Evolutionary conservation across 352 stramenopile genomes (phyloP), one percentile per base, ranked within the genome.

Genomic region (Phytophthora idaei): DNA sequence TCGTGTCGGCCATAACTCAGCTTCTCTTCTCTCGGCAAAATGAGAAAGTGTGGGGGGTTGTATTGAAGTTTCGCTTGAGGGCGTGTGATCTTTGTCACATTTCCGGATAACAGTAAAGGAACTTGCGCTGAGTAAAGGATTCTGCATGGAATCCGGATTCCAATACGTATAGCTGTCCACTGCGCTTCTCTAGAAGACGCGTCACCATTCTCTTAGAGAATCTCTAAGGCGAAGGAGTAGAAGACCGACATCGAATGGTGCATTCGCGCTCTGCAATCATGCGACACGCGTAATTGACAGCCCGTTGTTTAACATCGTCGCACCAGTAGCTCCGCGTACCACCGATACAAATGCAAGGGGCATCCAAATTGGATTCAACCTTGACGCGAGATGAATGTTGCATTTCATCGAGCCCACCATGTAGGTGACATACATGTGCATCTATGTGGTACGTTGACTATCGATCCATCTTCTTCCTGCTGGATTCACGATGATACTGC

Each of bases 11-110:
- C 61, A 74, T 67, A 6, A 5, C 27, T 6, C 17, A 47, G 12
- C 15, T n/a, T 47, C 31, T 55, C 69, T 69, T 73, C 58, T 29
- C 21, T 21, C 21, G 21, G 59, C 50, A 57, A 21, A 73, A 55
- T 70, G 64, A 68, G 67, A 66, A 56, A 39, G n/a, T 56, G 56
- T 3, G 45, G 39, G 10, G 10, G 27, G 56, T 58, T 52, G 59
- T 49, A 14, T 67, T 67, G 60, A 67, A 67, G 50, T 67, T 66
- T 69, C n/a, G 14, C 0, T 11, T 64, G 50, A 12, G 45, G 52
- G 15, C 21, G 61, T 49, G 62, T 65, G 55, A 69, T 65, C 62
- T 70, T 70, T 70, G 56, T 70, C 56, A 56, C 62, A 70, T 69
- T 57, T 69, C 25, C 53, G 27, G 37, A 60, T 60, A 48, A 12